A percentile compares a stretch with the other conserved stretches of the same genome.
Evolutionary conservation across 116 monocot genomes (phyloP).

Genomic region (Cymodocea nodosa): DNA sequence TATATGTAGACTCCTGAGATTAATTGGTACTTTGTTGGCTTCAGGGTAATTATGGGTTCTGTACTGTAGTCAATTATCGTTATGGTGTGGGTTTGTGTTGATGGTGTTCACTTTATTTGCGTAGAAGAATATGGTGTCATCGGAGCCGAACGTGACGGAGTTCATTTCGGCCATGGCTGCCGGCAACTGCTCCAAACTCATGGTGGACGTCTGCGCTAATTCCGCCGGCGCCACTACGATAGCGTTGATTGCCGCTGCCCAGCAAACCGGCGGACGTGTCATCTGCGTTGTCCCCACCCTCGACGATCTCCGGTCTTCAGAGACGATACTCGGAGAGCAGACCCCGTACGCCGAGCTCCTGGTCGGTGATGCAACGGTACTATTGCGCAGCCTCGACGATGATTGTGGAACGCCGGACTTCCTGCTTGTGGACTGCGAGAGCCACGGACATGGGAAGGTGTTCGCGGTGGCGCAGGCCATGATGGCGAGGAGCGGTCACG

Average conservation of each 20-base stretch:
- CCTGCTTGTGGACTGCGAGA: slow-evolving; percentile 44
- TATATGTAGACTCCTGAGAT: too few species aligned
- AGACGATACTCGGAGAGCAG: slow-evolving; percentile 8
- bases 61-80: background rate
- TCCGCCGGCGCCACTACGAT: slow-evolving; percentile 40
- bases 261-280: slow-evolving; percentile 43
- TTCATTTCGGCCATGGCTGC: slow-evolving; percentile 66
- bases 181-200: slow-evolving; percentile 36
- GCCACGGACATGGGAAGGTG: slow-evolving; percentile 14
- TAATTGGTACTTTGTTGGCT: background rate
- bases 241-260: slow-evolving; percentile 42
- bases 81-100: background rate
- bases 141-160: slow-evolving; percentile 46
- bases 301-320: slow-evolving; percentile 16
- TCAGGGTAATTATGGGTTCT: background rate
- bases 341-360: slow-evolving; percentile 26
- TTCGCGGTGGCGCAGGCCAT: slow-evolving; percentile 30
- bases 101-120: background rate
- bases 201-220: slow-evolving; percentile 35
- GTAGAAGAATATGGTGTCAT: slow-evolving; percentile 9
- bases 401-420: slow-evolving; percentile 24
- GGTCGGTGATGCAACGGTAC: slow-evolving; percentile 20
- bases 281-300: slow-evolving; percentile 32
- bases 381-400: slow-evolving; percentile 15
- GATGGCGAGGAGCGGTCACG: slow-evolving; percentile 9